These are phyloP conservation scores for Oropetium thomaeum DNA, from an alignment of 176 grass and related monocot species.

Conservation along the genomic window DNA sequence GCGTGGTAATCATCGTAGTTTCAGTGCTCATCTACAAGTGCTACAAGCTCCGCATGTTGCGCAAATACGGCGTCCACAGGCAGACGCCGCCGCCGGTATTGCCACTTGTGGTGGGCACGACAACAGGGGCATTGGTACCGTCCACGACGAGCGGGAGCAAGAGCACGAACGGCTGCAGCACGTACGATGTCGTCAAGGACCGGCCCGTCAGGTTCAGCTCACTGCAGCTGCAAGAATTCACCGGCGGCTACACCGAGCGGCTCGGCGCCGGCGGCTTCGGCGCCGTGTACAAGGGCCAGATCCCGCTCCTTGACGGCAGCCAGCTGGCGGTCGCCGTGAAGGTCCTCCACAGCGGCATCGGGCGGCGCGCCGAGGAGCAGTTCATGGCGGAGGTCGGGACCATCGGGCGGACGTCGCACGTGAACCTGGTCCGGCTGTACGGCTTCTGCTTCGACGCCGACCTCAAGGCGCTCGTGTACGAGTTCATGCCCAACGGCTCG, in stretches of 20 bases:
- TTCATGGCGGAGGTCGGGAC: background rate
- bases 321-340: background rate
- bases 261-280: background rate
- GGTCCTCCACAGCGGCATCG: background rate
- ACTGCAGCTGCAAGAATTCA: background rate
- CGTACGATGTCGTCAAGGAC: background rate
- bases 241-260: background rate
- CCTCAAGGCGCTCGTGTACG: background rate
- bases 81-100: background rate
- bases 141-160: background rate
- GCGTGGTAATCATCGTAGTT: background rate
- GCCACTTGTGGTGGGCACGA: background rate
- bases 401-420: background rate
- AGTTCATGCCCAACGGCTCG: background rate
- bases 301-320: background rate
- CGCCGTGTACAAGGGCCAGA: background rate
- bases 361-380: background rate
- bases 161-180: background rate
- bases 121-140: too few species aligned
- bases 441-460: background rate
- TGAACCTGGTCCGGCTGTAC: background rate
- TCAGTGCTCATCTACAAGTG: background rate
- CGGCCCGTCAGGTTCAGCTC: background rate
- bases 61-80: background rate
- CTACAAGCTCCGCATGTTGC: background rate